Conservation (phyloP, 2,329 filamentous ascomycete species). For the Aspergillus puulaauensis region DNA sequence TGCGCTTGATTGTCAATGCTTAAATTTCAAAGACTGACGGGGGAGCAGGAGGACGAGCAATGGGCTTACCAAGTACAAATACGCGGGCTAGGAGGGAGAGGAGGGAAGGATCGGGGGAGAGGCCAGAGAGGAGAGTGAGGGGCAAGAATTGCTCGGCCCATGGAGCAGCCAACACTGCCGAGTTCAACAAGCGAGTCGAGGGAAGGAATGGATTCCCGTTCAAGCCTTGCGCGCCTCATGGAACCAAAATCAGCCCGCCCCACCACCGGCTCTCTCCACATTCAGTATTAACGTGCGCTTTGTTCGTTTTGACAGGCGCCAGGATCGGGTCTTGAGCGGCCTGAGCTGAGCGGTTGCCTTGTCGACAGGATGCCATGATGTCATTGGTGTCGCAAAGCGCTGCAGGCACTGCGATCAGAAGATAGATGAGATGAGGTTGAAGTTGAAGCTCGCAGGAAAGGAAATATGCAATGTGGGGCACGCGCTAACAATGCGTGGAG, state of each 20-base stretch:
- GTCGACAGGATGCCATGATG: neutral
- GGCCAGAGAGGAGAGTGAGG: neutral
- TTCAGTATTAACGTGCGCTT: neutral
- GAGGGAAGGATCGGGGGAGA: neutral
- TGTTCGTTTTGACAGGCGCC: neutral
- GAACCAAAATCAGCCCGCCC: constrained; percentile 2
- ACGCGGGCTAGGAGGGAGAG: neutral
- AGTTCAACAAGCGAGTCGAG: constrained; percentile 6
- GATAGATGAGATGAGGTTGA: neutral
- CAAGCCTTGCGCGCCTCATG: neutral
- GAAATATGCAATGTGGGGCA: neutral
- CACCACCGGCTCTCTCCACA: constrained; percentile 4
- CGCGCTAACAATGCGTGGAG: neutral
- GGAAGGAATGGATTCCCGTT: neutral
- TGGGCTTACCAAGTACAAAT: neutral
- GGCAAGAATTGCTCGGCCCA: neutral
- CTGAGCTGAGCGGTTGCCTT: neutral
- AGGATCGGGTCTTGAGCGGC: neutral
- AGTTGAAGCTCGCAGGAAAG: neutral
- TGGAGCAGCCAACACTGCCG: neutral
- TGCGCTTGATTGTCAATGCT: neutral
- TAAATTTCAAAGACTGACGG: neutral
- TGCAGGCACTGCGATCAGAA: neutral
- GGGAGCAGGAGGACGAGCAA: neutral
- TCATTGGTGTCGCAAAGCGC: neutral